Base-by-base conservation (phyloP, 495 filamentous ascomycete genomes). In the Trypethelium eluteriae region DNA sequence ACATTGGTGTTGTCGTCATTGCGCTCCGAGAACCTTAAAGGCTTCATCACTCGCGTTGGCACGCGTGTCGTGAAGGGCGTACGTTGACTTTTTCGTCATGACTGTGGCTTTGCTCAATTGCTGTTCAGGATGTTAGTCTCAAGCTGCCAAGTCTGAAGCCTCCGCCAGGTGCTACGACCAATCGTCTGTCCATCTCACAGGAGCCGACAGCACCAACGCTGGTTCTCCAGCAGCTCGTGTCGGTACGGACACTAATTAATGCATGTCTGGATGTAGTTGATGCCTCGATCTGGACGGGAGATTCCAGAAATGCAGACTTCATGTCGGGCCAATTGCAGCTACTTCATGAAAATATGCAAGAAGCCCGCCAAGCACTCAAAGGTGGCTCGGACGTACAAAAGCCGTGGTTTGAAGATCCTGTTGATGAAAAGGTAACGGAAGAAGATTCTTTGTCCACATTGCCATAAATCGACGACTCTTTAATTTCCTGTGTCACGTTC, bases 1-100 rank as follows among this genome's bases (percentile, higher is more conserved):
- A 98, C 93, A 3, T 85, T 98, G 61, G 93, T 90, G 6, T 80
- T 98, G 38, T 92, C 89, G 64, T 94, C 92, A n/a, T 79, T 88
- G 44, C 84, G 95, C 18, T 91, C 89, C 59, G 94, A 98, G 79
- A 85, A 82, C 68, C 86, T 98, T 41, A 98, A 98, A 74, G 94
- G 94, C 3, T 88, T 90, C 75, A 83, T 97, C 62, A 97, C 93
- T 0, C 84, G 84, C 59, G 75, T 82, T 10, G 77, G 77, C n/a
- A 75, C 77, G 25, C 68, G 76, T 34, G 72, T 79, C 62, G 75
- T 78, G 44, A 79, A 79, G 65, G 76, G 75, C 59, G 73, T 65
- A 81, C 74, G 44, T 69, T 14, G n/a, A 59, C 49, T 16, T 14
- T 10, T 36, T 36, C 14, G 3, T 36, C 14, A 7, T 36, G 18